Conservation (phyloP, 139 green algal species). For the Tetraselmis chui region DNA sequence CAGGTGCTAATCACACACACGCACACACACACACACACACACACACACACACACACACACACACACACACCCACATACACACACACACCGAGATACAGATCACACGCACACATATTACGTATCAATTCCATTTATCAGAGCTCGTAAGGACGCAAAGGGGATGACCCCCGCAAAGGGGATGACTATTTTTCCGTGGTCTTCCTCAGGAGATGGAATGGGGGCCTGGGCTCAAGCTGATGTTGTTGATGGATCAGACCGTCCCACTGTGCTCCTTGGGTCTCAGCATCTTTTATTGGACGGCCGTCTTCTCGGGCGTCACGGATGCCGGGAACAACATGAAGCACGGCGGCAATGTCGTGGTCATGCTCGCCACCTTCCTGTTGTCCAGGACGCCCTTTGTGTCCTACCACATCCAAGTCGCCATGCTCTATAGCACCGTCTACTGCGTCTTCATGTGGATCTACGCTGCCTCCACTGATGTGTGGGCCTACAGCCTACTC, state of each 20-base stretch:
- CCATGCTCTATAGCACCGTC: not conserved
- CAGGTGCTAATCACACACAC: too few relatives aligned
- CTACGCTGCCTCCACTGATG: not conserved
- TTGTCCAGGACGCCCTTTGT: not conserved
- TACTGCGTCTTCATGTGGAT: not conserved
- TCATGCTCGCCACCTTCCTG: not conserved
- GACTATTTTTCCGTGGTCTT: too few relatives aligned
- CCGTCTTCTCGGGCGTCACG: not conserved
- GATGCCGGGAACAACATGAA: not conserved
- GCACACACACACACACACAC: too few relatives aligned
- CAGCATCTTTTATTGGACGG: not conserved
- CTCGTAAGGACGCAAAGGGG: too few relatives aligned
- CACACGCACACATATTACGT: too few relatives aligned
- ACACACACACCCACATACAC: too few relatives aligned
- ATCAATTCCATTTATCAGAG: too few relatives aligned
- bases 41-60: too few relatives aligned
- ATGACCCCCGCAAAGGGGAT: too few relatives aligned
- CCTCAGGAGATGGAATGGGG: not conserved
- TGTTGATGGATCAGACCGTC: not conserved
- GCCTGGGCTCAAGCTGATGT: not conserved
- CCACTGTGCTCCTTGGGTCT: not conserved
- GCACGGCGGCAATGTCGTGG: not conserved
- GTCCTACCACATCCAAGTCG: not conserved
- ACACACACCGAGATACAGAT: too few relatives aligned
- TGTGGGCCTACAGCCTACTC: not conserved